These are phyloP conservation scores for Aspergillus kassunensis DNA, from an alignment of 495 filamentous ascomycete species.

Conservation along the genomic window DNA sequence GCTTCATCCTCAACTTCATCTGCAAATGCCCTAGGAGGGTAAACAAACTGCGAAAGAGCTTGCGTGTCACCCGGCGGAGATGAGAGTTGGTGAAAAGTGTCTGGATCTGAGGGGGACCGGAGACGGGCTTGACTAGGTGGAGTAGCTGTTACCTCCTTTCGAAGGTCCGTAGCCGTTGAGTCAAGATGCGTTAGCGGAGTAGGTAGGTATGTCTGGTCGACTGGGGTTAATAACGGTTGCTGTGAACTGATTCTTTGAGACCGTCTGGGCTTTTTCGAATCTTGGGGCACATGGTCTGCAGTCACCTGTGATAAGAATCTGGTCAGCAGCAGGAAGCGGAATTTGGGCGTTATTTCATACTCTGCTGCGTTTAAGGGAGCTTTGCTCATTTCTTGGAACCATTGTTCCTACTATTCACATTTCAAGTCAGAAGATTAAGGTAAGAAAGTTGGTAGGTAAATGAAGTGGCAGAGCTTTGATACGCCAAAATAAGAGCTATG, in stretches of 20 bases:
- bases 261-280: constrained; percentile 50
- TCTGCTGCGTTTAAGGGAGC: constrained; percentile 50
- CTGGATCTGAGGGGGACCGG: constrained; percentile 49
- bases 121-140: constrained; percentile 60
- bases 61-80: constrained; percentile 65
- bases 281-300: constrained; percentile 36
- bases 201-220: constrained; percentile 68
- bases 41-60: constrained; percentile 71
- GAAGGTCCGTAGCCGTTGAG: constrained; percentile 58
- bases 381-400: constrained; percentile 48
- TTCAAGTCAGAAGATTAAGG: background rate
- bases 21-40: constrained; percentile 67
- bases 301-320: constrained; percentile 26
- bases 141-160: constrained; percentile 69
- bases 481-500: background rate
- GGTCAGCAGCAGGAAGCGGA: background rate
- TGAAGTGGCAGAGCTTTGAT: background rate
- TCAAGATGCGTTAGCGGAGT: constrained; percentile 71
- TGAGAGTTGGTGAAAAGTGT: constrained; percentile 62
- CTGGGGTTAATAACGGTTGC: constrained; percentile 51
- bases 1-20: constrained; percentile 76
- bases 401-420: constrained; percentile 27
- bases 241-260: constrained; percentile 52
- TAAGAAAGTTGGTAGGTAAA: background rate
- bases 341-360: constrained; percentile 25